Evolutionary conservation across 208 protist genomes (phyloP), one percentile per base, ranked within the genome.

Genomic region (Naegleria fowleri): DNA sequence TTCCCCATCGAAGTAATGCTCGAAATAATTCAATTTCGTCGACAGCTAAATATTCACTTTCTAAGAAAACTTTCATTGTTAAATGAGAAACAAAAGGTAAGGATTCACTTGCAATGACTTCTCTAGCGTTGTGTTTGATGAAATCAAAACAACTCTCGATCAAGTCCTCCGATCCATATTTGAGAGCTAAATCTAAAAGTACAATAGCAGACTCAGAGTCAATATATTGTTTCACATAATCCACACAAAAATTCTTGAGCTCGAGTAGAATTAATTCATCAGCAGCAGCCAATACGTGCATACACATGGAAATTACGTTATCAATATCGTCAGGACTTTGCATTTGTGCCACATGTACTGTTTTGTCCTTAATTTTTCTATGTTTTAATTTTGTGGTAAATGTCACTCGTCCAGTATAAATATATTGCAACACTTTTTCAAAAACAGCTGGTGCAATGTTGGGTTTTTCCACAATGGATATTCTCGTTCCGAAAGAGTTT

Each of bases 131-230:
- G 41, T 67, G 11, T 41, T 38, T 41, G n/a, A 89, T 67, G 40
- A 67, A 89, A n/a, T 89, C 86, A 52, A 89, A 89, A 40, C 86
- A 89, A 43, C 9, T 41, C 25, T 89, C 48, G 29, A 89, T 40
- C 9, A 89, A 40, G 13, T 89, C 86, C 9, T 67, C 41, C 59
- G 36, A 89, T 67, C 33, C 11, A 25, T 43, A 89, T 7, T 40
- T 67, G 6, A n/a, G 40, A n/a, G 86, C 86, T 25, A 41, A 40
- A 41, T 89, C 48, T 25, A 89, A 89, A 40, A 89, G 25, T 40
- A 41, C 29, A 29, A 89, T 39, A 0, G 86, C 86, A 25, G 6
- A 39, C 29, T 52, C 51, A 4, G 22, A 22, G 29, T 55, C 25
- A 89, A 89, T 89, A 11, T 67, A 67, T 43, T 89, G 22, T 40